Base-by-base conservation (phyloP, 2,329 filamentous ascomycete genomes). In the Pseudocercospora pini-densiflorae region DNA sequence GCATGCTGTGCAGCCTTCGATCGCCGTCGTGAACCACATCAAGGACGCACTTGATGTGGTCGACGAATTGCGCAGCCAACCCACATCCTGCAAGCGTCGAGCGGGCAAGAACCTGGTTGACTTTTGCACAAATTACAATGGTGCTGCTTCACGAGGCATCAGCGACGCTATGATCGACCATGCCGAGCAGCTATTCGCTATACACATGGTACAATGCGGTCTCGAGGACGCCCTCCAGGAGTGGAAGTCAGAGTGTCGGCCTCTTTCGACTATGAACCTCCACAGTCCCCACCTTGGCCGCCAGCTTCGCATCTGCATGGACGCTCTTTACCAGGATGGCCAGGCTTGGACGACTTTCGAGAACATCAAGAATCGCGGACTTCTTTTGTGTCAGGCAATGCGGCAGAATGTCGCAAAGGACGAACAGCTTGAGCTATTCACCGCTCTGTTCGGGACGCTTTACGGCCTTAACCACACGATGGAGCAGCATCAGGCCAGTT, bases 321-420 rank as follows among this genome's bases (percentile, higher is more conserved):
- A 78, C 54, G 82, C 82, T 4, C 76, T 91, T 1, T 83, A 85
- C 47, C 45, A 59, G 7, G 60, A 63, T 54, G 81, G 82, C 19
- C 81, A 84, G 24, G 82, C 84, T 74, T 90, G 88, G 88, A 89
- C 83, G 1, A 89, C 87, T 24, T 91, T 88, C 78, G 87, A 86
- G 70, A 89, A 88, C 75, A 86, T 82, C 64, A 81, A 84, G 63
- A 86, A 89, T 63, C 88, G 88, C 69, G 87, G 87, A 1, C 79
- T 87, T 51, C 77, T 87, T 19, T 86, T 90, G 70, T 91, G 89
- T 69, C 84, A 88, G 68, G 87, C 87, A 29, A 84, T 86, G 49
- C 83, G 88, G 43, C 78, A 83, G 49, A 85, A 88, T 61, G 82
- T 86, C 14, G 87, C 90, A 64, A 87, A 86, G 73, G 84, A 76